Evolutionary conservation across 495 filamentous ascomycete species (phyloP).

Genomic region (Amniculicola lignicola): DNA sequence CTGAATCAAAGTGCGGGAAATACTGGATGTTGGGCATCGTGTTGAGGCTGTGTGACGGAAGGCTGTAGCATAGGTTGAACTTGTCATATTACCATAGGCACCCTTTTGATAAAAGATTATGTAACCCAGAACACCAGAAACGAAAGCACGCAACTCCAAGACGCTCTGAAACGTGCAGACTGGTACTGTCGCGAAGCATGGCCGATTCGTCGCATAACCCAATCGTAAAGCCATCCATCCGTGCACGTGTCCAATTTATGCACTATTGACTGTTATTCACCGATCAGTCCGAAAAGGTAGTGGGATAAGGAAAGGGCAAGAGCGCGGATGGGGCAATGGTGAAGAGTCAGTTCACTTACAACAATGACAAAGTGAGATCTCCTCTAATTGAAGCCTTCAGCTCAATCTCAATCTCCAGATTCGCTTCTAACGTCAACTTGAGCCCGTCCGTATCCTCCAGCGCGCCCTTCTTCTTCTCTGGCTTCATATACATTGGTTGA

Average conservation of each 20-base stretch:
- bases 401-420: constrained; percentile 49
- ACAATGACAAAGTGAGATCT: constrained; percentile 44
- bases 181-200: too few relatives aligned
- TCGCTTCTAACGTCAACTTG: constrained; percentile 46
- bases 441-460: constrained; percentile 43
- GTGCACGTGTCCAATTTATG: neutral
- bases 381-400: constrained; percentile 46
- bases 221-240: neutral
- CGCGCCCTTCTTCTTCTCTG: constrained; percentile 32
- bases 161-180: too few relatives aligned
- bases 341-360: constrained; percentile 38
- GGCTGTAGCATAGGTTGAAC: too few relatives aligned
- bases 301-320: neutral
- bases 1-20: too few relatives aligned
- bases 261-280: constrained; percentile 9
- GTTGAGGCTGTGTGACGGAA: too few relatives aligned
- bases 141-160: too few relatives aligned
- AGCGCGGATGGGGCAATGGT: constrained; percentile 1
- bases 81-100: too few relatives aligned
- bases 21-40: too few relatives aligned
- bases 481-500: constrained; percentile 38
- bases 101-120: too few relatives aligned
- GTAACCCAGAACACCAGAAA: too few relatives aligned
- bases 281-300: neutral
- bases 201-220: too few relatives aligned